Base-by-base conservation (phyloP, 306 rosid species). In the Datisca glomerata region DNA sequence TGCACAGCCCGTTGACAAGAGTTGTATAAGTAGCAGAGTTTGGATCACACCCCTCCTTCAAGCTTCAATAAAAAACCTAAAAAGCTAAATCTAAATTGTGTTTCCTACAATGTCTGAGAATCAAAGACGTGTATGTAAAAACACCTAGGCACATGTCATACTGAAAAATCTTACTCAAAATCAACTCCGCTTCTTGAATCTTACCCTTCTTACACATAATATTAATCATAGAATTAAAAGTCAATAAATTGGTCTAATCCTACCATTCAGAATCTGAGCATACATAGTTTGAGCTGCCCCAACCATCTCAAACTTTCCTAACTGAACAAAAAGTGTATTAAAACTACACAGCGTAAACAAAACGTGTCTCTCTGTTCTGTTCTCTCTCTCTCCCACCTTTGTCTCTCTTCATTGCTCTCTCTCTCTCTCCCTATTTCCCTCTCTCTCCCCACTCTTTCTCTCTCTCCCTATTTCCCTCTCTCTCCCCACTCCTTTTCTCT, bases 21-120 rank as follows among this genome's bases (percentile, higher is more conserved):
- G 70, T 64, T 21, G 71, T 51, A 36, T 64, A 69, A 0, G 71
- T 64, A 9, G 59, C 67, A 0, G 60, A 44, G 48, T 69, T 64
- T 4, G 71, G 71, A 31, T 69, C 60, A 35, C 67, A 43, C 27
- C 76, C 67, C 2, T 40, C 59, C 46, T 49, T 44, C 55, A 63
- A 46, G 70, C 63, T 69, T 28, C 35, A 36, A 18, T 69, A 53
- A 1, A 53, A 69, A 56, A 63, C 46, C 43, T 45, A 56, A 32
- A 64, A 63, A 2, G 67, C 67, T 18, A 20, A 33, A 22, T 55
- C 48, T 44, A 69, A 43, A 33, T 59, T 54, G 25, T 14, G 43
- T 58, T 54, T 59, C 29, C 71, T 64, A 59, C 64, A 69, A 55
- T 63, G 64, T 53, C 71, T 71, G 21, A 63, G 71, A 49, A 69